Base-by-base conservation (phyloP, 306 rosid species). In the Vigna radiata region DNA sequence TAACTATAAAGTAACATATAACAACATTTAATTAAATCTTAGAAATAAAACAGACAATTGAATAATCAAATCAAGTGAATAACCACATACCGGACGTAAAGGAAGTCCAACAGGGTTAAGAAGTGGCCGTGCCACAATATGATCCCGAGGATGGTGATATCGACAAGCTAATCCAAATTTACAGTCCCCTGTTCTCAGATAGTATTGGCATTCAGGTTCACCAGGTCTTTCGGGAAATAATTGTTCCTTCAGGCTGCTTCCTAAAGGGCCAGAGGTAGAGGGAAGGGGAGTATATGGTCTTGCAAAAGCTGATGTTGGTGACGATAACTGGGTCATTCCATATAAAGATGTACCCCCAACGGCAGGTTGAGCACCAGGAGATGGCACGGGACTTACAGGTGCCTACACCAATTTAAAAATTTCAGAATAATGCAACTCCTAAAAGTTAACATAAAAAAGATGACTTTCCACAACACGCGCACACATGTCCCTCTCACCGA, bases 161-260 rank as follows among this genome's bases (percentile, higher is more conserved):
- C 98, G 90, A 86, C 98, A 93, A 33, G 91, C 81, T 56, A 86
- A 76, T 65, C 98, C 96, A 76, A 72, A 93, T 84, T 93, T 93
- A 80, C 96, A 93, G 77, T 91, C 95, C 83, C 98, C 98, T 0
- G 96, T 93, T 88, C 86, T 93, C 70, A 93, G 70, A 71, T 84
- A 93, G 72, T 90, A 90, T 70, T 84, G 92, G 85, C 97, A 92
- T 77, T 90, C 92, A 47, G 89, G 90, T 81, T 92, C 92, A 6
- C 97, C 97, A 23, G 94, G 92, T 78, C 97, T 89, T 86, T 89
- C 96, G 27, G 97, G 97, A 88, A 89, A 92, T 21, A 71, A 53
- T 60, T 77, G 88, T 53, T 89, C 96, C 73, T 83, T 88, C 3
- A 59, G 94, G 81, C 23, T 79, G 65, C 87, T 83, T 43, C 91